phyloP scores from a whole-genome alignment of 192 early-diverging fungal species.

The Globomyces pollinis-pini region DNA sequence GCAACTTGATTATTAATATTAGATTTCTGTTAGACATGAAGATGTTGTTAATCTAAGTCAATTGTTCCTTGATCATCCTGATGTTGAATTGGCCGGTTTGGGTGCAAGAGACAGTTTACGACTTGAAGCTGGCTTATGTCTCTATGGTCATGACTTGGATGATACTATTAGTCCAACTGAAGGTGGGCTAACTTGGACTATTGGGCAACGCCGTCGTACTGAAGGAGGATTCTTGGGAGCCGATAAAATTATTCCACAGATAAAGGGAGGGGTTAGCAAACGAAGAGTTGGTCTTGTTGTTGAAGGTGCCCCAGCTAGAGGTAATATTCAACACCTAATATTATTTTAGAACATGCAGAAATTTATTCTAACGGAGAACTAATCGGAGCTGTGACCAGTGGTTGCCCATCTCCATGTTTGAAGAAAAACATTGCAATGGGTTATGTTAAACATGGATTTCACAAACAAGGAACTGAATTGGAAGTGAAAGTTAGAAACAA shows the following conservation, averaged over 20 bases:
- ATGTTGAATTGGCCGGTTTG: conserved; percentile 86
- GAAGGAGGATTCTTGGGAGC: conserved; percentile 92
- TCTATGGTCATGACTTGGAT: conserved; percentile 95
- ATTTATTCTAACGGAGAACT: conserved; percentile 58
- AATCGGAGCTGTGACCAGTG: conserved; percentile 84
- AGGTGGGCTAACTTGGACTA: conserved; percentile 89
- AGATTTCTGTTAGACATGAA: conserved; percentile 78
- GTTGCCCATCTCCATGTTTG: conserved; percentile 81
- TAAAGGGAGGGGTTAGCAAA: conserved; percentile 65
- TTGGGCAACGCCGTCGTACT: conserved; percentile 77
- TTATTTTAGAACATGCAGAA: conserved; percentile 37
- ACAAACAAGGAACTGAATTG: conserved; percentile 88
- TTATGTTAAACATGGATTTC: conserved; percentile 79
- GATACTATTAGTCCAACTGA: conserved; percentile 89
- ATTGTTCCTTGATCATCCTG: conserved; percentile 56
- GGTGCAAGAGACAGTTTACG: conserved; percentile 92
- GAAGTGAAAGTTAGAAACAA: conserved; percentile 84
- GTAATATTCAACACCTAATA: neutral
- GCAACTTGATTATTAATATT: neutral
- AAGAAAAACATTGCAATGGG: conserved; percentile 99
- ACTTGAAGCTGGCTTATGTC: conserved; percentile 92
- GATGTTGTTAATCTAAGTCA: conserved; percentile 64
- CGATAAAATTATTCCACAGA: conserved; percentile 73
- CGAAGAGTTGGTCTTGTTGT: conserved; percentile 85
- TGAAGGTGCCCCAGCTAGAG: conserved; percentile 89